A percentile compares a stretch with the other conserved stretches of the same genome.
Evolutionary conservation across 345 rosid genomes (phyloP).

Genomic region (Sisymbrium altissimum): DNA sequence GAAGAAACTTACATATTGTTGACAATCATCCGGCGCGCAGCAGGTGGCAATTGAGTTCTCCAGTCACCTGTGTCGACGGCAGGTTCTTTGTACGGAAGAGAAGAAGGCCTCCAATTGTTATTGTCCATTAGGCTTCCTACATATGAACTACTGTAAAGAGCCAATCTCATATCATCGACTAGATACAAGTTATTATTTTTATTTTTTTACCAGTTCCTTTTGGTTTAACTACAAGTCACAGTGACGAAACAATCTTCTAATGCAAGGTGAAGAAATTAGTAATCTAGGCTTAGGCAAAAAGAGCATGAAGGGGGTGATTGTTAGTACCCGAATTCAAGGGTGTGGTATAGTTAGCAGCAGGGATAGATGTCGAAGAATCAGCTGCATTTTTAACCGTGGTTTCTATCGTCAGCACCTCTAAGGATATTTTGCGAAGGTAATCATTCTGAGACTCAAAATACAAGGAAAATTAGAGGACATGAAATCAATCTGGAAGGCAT

Average conservation of each 20-base stretch:
- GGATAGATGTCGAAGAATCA: conserved; percentile 20
- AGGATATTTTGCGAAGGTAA: conserved; percentile 65
- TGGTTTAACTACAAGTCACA: not conserved
- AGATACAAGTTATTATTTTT: not conserved
- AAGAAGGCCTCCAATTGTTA: conserved; percentile 44
- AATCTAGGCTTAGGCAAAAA: not conserved
- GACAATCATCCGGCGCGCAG: conserved; percentile 54
- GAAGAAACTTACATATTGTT: conserved; percentile 52
- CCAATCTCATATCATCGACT: not conserved
- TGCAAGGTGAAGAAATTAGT: not conserved
- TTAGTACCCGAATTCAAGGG: conserved; percentile 3
- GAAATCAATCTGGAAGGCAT: not conserved
- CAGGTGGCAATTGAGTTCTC: conserved; percentile 55
- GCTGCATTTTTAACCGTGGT: not conserved
- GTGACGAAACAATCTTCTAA: not conserved
- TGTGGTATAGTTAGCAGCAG: conserved; percentile 34
- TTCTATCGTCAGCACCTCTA: conserved; percentile 72
- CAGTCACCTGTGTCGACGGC: conserved; percentile 50
- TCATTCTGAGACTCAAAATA: conserved; percentile 46
- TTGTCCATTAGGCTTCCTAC: conserved; percentile 31
- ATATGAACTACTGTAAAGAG: not conserved
- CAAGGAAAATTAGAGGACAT: not conserved
- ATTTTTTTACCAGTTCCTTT: not conserved
- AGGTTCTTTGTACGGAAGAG: conserved; percentile 40
- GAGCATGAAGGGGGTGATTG: not conserved